phyloP scores from a whole-genome alignment of 2,329 filamentous ascomycete species.

The Pseudocercospora fuligena region DNA sequence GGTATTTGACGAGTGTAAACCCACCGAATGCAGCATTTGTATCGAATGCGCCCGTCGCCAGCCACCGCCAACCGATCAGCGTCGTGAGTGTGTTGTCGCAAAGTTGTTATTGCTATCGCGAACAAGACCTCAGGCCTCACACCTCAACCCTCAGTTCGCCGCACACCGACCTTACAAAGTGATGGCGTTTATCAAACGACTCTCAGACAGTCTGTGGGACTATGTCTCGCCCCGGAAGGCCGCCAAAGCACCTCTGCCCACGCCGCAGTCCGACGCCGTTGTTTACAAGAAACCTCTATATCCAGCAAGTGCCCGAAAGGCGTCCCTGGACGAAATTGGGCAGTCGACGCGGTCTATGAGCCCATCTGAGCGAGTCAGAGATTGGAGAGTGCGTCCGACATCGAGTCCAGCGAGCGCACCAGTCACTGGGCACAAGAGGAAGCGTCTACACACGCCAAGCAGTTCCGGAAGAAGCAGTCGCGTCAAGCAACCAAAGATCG shows the following conservation, averaged over 20 bases:
- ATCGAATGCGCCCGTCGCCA: not conserved
- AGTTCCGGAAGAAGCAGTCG: slow-evolving; percentile 20
- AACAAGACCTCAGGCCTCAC: not conserved
- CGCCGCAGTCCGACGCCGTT: slow-evolving; percentile 19
- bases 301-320: slow-evolving; percentile 10
- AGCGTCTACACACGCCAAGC: slow-evolving; percentile 28
- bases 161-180: not conserved
- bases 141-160: not conserved
- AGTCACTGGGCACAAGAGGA: slow-evolving; percentile 26
- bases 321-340: slow-evolving; percentile 27
- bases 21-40: not conserved
- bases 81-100: not conserved
- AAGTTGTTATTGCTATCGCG: not conserved
- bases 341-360: slow-evolving; percentile 40
- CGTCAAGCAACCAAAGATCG: slow-evolving; percentile 30
- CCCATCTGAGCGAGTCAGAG: slow-evolving; percentile 36
- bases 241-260: slow-evolving; percentile 37
- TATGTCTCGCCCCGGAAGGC: slow-evolving; percentile 51
- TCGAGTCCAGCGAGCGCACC: slow-evolving; percentile 17
- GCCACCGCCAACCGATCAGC: not conserved
- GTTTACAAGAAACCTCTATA: slow-evolving; percentile 41
- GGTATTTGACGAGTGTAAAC: not conserved
- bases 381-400: slow-evolving; percentile 29
- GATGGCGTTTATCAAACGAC: slow-evolving; percentile 36
- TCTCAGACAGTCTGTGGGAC: slow-evolving; percentile 48